Evolutionary conservation across 2,329 filamentous ascomycete species (phyloP), one percentile per base, ranked within the genome.

Genomic region (Alternaria atra): DNA sequence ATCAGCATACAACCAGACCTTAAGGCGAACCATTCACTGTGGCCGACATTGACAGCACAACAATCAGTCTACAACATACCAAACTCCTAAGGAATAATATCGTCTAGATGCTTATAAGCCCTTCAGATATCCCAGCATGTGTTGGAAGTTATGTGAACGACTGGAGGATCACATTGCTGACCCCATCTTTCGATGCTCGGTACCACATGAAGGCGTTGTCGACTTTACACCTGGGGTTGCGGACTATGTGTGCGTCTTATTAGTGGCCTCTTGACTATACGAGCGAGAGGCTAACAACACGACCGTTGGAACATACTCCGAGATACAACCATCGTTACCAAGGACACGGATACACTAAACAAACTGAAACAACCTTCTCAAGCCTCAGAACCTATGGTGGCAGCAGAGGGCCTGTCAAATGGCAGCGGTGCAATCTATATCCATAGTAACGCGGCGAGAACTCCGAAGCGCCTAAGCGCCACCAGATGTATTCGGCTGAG

Each of bases 341-440:
- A 34, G n/a, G n/a, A 48, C 10, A 23, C 13, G 44, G 17, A 20
- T 32, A 12, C 44, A 48, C 29, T 29, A 32, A 15, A 20, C n/a
- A 47, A 48, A 29, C 29, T 48, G 44, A 48, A 48, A 48, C 44
- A 17, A 48, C 44, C 44, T 48, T 23, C 44, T 3, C 44, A 48
- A 34, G 44, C 44, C 29, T 30, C 12, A 34, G 44, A 34, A 48
- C 44, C 6, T 32, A 20, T 34, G 30, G 44, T n/a, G 10, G 17
- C 40, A 43, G 53, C 20, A 10, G 40, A 32, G 30, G 34, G 27
- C 10, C 44, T 42, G 17, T 23, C 29, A 42, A 34, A 43, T 43
- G 23, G 23, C 23, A 7, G 35, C 30, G 43, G n/a, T 25, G 54
- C 54, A 17, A 39, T 39, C n/a, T 42, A 20, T 17, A 27, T 40